These are phyloP conservation scores for Nakazawaea ernobii DNA, from an alignment of 805 yeast genomes.

Conservation along the genomic window DNA sequence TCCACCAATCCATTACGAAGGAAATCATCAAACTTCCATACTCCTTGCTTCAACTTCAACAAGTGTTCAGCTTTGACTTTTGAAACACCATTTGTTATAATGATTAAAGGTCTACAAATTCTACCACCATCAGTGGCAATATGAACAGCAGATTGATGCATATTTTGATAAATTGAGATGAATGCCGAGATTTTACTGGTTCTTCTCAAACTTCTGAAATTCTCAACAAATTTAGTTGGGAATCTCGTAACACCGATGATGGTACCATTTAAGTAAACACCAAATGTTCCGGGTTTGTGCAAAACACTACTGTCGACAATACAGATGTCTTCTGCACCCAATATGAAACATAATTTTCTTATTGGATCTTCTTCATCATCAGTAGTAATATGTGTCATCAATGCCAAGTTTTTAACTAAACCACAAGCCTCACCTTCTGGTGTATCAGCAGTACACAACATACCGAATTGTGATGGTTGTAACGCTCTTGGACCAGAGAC, in stretches of 20 bases:
- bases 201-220: conserved; percentile 78
- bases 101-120: conserved; percentile 93
- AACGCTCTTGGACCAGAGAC: conserved; percentile 98
- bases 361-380: conserved; percentile 96
- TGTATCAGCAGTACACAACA: conserved; percentile 97
- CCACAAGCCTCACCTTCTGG: conserved; percentile 99
- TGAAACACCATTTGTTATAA: conserved; percentile 68
- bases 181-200: conserved; percentile 83
- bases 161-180: conserved; percentile 83
- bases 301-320: conserved; percentile 78
- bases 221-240: conserved; percentile 74
- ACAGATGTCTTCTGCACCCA: conserved; percentile 87
- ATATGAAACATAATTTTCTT: conserved; percentile 61
- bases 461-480: conserved; percentile 98
- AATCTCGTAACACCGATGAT: conserved; percentile 83
- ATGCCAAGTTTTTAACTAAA: conserved; percentile 89
- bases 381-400: conserved; percentile 98
- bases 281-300: conserved; percentile 72
- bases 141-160: conserved; percentile 89
- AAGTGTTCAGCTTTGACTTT: conserved; percentile 72
- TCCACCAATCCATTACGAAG: conserved; percentile 83
- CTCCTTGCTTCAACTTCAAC: conserved; percentile 53
- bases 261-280: conserved; percentile 92
- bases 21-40: conserved; percentile 88
- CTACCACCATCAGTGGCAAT: conserved; percentile 99